Evolutionary conservation across 176 grass and related monocot genomes (phyloP), one percentile per base, ranked within the genome.

Genomic region (Juncus effusus): DNA sequence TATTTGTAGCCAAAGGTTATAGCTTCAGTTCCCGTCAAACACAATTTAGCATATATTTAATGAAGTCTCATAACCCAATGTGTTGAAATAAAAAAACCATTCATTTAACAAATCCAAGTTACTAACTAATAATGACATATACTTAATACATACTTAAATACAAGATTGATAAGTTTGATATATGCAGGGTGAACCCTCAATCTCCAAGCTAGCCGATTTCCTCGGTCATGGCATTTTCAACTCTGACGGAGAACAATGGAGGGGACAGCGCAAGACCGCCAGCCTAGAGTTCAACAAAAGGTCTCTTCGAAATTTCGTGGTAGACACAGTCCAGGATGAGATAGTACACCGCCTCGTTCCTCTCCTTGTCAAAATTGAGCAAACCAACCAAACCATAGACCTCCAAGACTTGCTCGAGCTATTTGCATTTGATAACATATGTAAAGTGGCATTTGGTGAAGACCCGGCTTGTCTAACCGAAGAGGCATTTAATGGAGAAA

Each of bases 341-440:
- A 54, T 74, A 36, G 15, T 61, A 16, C 16, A 73, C 10, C 60
- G 55, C 13, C 55, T 83, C 54, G 16, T 83, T 7, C 75, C 81
- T 0, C n/a, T 83, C 38, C 69, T 83, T 14, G 16, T 16, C 1
- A 74, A 42, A 19, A 10, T 72, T 3, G 41, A 64, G 14, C 6
- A 60, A 19, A 47, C 10, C 3, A 60, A 53, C 2, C 4, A 45
- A 10, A 60, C 36, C 3, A 7, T 83, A 5, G 68, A 83, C 38
- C 4, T 83, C 3, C 75, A 78, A 38, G 69, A 74, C 13, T 53
- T 69, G 52, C 75, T 84, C 1, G 75, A 74, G 36, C 61, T 69
- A 19, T 84, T 84, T 38, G 68, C 75, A 3, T 59, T 84, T 52
- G 76, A 84, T 19, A 78, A 75, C 55, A 84, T 78, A 58, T 84